Percentiles rank a stretch among this genome's conserved stretches.
These are phyloP conservation scores for Galerina marginata DNA, from an alignment of 768 basidiomycete species.

Conservation along the genomic window DNA sequence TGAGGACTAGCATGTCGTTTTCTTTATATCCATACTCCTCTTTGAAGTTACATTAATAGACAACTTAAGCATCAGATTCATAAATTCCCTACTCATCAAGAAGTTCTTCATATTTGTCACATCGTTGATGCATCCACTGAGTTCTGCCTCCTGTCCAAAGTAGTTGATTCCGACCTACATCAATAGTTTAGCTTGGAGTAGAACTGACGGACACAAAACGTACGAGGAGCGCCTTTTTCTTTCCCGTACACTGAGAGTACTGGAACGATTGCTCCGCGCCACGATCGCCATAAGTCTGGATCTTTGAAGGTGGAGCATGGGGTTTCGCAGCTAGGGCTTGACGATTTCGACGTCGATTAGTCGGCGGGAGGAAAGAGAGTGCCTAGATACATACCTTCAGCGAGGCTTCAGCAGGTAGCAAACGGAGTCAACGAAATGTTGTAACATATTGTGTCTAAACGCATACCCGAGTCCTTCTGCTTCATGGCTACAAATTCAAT, in stretches of 20 bases:
- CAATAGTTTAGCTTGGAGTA: background rate
- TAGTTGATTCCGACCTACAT: constrained; percentile 91
- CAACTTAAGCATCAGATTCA: background rate
- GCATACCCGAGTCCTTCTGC: too few species aligned
- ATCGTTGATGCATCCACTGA: constrained; percentile 93
- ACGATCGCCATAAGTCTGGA: constrained; percentile 65
- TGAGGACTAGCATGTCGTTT: constrained; percentile 87
- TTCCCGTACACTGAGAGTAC: constrained; percentile 89
- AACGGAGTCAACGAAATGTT: too few species aligned
- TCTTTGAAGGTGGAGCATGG: constrained; percentile 59
- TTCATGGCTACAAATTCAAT: too few species aligned
- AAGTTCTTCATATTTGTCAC: constrained; percentile 83
- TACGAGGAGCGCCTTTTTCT: constrained; percentile 88
- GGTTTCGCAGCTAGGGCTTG: constrained; percentile 35
- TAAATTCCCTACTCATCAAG: constrained; percentile 53
- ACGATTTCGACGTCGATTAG: background rate
- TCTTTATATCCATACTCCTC: constrained; percentile 67
- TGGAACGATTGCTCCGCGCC: constrained; percentile 73
- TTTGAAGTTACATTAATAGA: constrained; percentile 23
- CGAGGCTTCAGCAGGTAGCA: too few species aligned
- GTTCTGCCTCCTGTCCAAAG: constrained; percentile 62
- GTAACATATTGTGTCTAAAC: too few species aligned
- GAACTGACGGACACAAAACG: constrained; percentile 2
- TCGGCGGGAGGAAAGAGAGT: constrained; percentile 14
- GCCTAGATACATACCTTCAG: too few species aligned